Evolutionary conservation across 2,329 filamentous ascomycete genomes (phyloP), one percentile per base, ranked within the genome.

Genomic region (Mycosphaerella sp.): DNA sequence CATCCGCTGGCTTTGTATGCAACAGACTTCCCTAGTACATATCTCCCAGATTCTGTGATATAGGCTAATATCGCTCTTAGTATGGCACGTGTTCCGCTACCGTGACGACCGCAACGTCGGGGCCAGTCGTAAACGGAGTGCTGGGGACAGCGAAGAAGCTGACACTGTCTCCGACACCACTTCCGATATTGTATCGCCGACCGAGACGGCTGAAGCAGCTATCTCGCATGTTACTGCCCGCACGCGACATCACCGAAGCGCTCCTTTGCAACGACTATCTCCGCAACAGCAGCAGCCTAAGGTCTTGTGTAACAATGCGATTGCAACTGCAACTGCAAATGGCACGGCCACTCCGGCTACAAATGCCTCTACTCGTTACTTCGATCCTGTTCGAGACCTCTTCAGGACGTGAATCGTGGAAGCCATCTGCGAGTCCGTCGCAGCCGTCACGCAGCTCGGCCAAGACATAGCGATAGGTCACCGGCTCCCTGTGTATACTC

Each of bases 1-100:
- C 32, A 73, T 73, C 16, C 64, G 69, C 21, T 75, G 73, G 73
- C 70, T 71, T 40, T 63, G 45, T 49, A 12, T 35, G 45, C 35
- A n/a, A 28, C 14, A 14, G 74, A 7, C 39, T 28, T 28, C 36
- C 12, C 21, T 41, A 3, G n/a, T n/a, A n/a, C n/a, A 32, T n/a
- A 3, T 10, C 34, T 14, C n/a, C 40, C 6, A 35, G 6, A 3
- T 14, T 5, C 18, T 36, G 25, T 36, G 17, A 45, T 10, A 37
- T 42, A 32, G 41, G 9, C 39, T 4, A 2, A 27, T 17, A 30
- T 28, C 4, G 13, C 30, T 12, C 4, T n/a, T 10, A 49, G 45
- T 54, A 13, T 54, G 52, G 52, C 52, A 54, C 47, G 52, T 54
- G 6, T 54, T 54, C 14, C 52, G 52, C 17, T 54, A 54, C 25